Conservation (phyloP, 305 asterid species). For the Fraxinus latifolia region DNA sequence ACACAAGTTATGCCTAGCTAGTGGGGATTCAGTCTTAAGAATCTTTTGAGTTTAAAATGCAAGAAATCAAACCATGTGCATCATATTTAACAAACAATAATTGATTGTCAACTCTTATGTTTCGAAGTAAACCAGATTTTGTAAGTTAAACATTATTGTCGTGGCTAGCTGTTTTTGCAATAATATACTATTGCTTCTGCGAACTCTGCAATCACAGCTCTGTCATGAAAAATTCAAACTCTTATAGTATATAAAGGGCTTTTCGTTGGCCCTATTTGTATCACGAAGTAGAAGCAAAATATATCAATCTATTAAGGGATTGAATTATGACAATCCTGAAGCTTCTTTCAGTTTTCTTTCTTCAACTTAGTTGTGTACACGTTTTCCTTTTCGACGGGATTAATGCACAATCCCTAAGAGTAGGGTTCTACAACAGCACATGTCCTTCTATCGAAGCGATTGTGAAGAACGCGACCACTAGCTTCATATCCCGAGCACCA, state of each 20-base stretch:
- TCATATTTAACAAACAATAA: background rate
- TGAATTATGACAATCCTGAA: slow-evolving; percentile 31
- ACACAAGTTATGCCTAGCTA: background rate
- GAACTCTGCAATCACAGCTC: background rate
- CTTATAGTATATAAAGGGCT: background rate
- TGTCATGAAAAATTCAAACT: background rate
- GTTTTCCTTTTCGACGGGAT: background rate
- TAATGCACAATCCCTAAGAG: slow-evolving; percentile 33
- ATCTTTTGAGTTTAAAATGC: background rate
- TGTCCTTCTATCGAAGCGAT: slow-evolving; percentile 42
- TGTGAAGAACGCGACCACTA: slow-evolving; percentile 31
- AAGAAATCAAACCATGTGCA: background rate
- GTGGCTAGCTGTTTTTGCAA: background rate
- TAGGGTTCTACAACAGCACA: slow-evolving; percentile 30
- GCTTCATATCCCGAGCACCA: slow-evolving; percentile 30
- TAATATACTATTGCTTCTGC: background rate
- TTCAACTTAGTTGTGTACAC: slow-evolving; percentile 16
- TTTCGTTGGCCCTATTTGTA: background rate
- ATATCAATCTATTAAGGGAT: background rate
- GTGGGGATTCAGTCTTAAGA: background rate
- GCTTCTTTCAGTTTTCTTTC: slow-evolving; percentile 21
- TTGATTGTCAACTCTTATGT: background rate
- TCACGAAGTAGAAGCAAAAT: background rate
- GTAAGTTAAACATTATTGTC: background rate
- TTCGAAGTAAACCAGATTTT: background rate